phyloP scores from a whole-genome alignment of 805 yeast genomes.

The Yamadazyma olivae region DNA sequence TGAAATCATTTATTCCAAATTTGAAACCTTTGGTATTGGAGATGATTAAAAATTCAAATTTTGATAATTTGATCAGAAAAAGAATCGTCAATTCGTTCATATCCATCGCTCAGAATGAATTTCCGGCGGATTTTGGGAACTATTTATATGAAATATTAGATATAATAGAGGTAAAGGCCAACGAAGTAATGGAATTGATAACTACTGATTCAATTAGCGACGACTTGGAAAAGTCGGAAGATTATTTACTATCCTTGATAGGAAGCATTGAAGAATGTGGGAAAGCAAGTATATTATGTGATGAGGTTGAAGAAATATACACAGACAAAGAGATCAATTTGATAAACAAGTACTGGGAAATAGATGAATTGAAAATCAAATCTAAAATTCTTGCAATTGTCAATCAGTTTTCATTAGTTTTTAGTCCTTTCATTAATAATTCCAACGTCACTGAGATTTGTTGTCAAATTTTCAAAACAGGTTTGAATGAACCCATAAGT shows the following conservation, averaged over 20 bases:
- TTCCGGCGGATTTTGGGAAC: constrained; percentile 32
- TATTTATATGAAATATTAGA: constrained; percentile 18
- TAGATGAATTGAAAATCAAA: constrained; percentile 48
- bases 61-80: constrained; percentile 51
- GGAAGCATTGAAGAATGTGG: constrained; percentile 69
- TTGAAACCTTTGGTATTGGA: constrained; percentile 47
- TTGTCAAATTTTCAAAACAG: constrained; percentile 59
- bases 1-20: constrained; percentile 42
- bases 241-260: constrained; percentile 54
- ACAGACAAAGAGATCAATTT: constrained; percentile 28
- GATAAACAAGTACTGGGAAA: constrained; percentile 41
- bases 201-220: constrained; percentile 16
- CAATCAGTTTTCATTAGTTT: constrained; percentile 38
- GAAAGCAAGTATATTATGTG: constrained; percentile 63
- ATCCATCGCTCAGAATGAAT: constrained; percentile 52
- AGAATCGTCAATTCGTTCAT: constrained; percentile 61
- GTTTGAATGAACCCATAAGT: constrained; percentile 57
- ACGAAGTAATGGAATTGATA: constrained; percentile 4
- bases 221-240: constrained; percentile 21
- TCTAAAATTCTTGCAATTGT: constrained; percentile 39
- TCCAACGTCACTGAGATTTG: constrained; percentile 59
- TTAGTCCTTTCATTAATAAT: constrained; percentile 35
- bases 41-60: constrained; percentile 38
- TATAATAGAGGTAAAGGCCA: constrained; percentile 13
- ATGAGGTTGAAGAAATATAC: constrained; percentile 41